A percentile compares a stretch with the other conserved stretches of the same genome.
phyloP scores from a whole-genome alignment of 306 rosid species.

The Delonix regia region DNA sequence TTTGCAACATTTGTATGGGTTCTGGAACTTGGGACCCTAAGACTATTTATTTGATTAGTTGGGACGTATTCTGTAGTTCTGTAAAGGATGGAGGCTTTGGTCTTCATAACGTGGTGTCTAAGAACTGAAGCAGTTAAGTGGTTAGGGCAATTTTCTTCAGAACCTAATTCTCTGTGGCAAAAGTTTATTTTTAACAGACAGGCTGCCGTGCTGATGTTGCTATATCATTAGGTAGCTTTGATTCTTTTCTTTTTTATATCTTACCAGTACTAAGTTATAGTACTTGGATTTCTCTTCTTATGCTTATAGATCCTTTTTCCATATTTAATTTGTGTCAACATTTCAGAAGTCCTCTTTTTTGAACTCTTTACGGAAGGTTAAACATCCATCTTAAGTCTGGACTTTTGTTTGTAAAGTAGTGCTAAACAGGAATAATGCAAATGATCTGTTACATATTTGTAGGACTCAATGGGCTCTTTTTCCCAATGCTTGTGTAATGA shows the following conservation, averaged over 20 bases:
- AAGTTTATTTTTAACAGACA: neutral
- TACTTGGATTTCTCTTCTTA: neutral
- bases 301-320: neutral
- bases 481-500: neutral
- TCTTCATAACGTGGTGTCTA: conserved; percentile 7
- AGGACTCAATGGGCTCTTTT: neutral
- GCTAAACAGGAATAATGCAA: neutral
- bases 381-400: neutral
- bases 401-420: neutral
- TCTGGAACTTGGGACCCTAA: neutral
- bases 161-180: neutral
- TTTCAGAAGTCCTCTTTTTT: neutral
- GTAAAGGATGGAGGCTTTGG: neutral
- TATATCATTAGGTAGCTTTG: neutral
- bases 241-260: neutral
- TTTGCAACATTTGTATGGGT: neutral
- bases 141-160: neutral
- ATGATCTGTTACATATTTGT: neutral
- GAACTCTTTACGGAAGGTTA: neutral
- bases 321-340: neutral
- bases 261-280: neutral
- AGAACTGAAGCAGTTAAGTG: neutral
- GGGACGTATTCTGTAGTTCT: neutral
- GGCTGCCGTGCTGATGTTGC: neutral
- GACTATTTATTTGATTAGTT: neutral